Evolutionary conservation across 768 basidiomycete species (phyloP), one percentile per base, ranked within the genome.

Genomic region (Amanita subjunquillea): DNA sequence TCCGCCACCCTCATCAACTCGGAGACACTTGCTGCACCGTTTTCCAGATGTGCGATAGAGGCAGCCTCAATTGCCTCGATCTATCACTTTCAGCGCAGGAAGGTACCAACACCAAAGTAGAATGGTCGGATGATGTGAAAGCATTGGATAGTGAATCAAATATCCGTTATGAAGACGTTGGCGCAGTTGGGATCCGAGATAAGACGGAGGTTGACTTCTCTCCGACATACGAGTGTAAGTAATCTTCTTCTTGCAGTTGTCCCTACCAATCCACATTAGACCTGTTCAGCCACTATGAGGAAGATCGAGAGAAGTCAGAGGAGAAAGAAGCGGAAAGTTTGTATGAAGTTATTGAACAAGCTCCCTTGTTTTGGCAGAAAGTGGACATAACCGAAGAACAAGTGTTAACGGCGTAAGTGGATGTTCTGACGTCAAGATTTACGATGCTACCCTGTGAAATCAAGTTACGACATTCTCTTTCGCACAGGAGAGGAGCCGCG

Each of bases 381-480:
- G 55, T 65, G 3, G 76, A 80, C 51, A 64, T 61, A 25, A 69
- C 73, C 2, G 57, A 70, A 1, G 80, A 83, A 37, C 69, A 79
- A 48, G 68, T 84, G 56, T 58, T 88, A 23, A 90, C 84, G 25
- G 74, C 71, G 88, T 90, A 57, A 57, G 51, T 53, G 10, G 15
- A 25, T n/a, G 6, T 32, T 9, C n/a, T 7, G 13, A n/a, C 25
- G 20, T 38, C 23, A 5, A 12, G 5, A n/a, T 17, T 23, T 22
- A 37, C 20, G 20, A 43, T 6, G 7, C 50, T 46, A n/a, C 54
- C 51, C 38, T 41, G 51, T 34, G 39, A 40, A 34, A 12, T 36
- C 50, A 54, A 89, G 88, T 12, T 80, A 75, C 54, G 88, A 91
- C 60, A 62, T 85, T 23, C 70, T 77, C 2, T 77, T 82, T 56